Percentiles rank a stretch among this genome's conserved stretches.
Conservation (phyloP, 225 moss, liverwort and hornwort genomes). For the Lunularia cruciata region DNA sequence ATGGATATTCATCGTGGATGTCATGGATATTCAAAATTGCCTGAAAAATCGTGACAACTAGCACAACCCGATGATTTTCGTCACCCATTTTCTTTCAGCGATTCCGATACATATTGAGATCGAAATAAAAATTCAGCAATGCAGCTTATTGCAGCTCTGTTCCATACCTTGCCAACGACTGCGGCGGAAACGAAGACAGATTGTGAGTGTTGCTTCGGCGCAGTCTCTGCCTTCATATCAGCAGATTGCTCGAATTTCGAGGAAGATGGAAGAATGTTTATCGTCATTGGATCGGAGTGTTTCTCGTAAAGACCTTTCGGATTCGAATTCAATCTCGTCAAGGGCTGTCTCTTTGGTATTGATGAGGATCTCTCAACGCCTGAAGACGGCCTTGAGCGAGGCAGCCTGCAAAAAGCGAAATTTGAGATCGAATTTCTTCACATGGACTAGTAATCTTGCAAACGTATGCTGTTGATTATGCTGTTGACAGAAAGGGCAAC, state of each 20-base stretch:
- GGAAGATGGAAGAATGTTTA: neutral
- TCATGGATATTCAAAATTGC: neutral
- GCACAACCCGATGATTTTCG: too few relatives aligned
- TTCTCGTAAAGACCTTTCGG: neutral
- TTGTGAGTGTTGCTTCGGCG: neutral
- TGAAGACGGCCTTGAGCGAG: constrained; percentile 2
- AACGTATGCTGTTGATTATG: neutral
- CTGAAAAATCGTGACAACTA: neutral
- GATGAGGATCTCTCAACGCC: neutral
- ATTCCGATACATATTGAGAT: neutral
- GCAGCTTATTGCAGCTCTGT: neutral
- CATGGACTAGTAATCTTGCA: neutral
- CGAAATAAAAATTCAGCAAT: neutral
- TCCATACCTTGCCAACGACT: neutral
- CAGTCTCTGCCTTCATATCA: neutral
- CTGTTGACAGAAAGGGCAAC: too few relatives aligned
- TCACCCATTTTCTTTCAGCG: neutral
- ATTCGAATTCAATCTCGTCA: neutral
- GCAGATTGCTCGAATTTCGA: constrained; percentile 5
- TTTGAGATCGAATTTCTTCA: neutral
- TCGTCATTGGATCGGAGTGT: constrained; percentile 1
- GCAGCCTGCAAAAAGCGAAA: constrained; percentile 1
- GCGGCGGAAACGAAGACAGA: neutral
- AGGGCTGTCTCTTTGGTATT: neutral
- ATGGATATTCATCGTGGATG: neutral